phyloP scores from a whole-genome alignment of 1,139 yeast species.

The Hemisphaericaspora lyxosophila region DNA sequence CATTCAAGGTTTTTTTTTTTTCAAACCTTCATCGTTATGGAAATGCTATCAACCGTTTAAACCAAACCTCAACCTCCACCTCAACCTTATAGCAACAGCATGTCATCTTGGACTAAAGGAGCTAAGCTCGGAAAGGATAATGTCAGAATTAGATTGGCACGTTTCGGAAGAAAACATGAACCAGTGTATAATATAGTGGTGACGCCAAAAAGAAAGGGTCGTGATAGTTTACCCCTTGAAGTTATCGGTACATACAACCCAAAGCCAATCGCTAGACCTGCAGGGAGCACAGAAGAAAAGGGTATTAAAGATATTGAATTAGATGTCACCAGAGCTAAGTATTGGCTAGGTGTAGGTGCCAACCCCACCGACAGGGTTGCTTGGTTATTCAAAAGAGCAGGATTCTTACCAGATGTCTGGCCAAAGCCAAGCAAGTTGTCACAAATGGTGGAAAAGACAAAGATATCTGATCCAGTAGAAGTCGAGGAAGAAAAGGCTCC shows the following conservation, averaged over 20 bases:
- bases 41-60: too few species aligned
- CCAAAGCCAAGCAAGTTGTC: slow-evolving; percentile 46
- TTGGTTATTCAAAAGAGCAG: slow-evolving; percentile 75
- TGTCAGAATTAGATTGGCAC: slow-evolving; percentile 71
- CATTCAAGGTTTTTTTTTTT: too few species aligned
- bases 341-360: slow-evolving; percentile 99
- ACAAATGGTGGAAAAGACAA: slow-evolving; percentile 34
- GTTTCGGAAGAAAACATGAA: slow-evolving; percentile 86
- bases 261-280: slow-evolving; percentile 67
- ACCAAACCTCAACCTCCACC: too few species aligned
- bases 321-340: slow-evolving; percentile 89
- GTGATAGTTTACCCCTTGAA: slow-evolving; percentile 87
- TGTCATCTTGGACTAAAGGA: neutral
- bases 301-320: slow-evolving; percentile 69
- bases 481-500: slow-evolving; percentile 36
- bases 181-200: slow-evolving; percentile 94
- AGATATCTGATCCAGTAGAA: slow-evolving; percentile 26
- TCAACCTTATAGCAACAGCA: too few species aligned
- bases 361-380: slow-evolving; percentile 86
- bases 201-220: slow-evolving; percentile 67
- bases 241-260: slow-evolving; percentile 95
- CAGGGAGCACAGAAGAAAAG: slow-evolving; percentile 3
- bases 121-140: slow-evolving; percentile 13
- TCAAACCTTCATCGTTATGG: too few species aligned
- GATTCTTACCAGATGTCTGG: slow-evolving; percentile 75